Evolutionary conservation across 164 flowering plant species (phyloP), one percentile per base, ranked within the genome.

Genomic region (Vitis amurensis): DNA sequence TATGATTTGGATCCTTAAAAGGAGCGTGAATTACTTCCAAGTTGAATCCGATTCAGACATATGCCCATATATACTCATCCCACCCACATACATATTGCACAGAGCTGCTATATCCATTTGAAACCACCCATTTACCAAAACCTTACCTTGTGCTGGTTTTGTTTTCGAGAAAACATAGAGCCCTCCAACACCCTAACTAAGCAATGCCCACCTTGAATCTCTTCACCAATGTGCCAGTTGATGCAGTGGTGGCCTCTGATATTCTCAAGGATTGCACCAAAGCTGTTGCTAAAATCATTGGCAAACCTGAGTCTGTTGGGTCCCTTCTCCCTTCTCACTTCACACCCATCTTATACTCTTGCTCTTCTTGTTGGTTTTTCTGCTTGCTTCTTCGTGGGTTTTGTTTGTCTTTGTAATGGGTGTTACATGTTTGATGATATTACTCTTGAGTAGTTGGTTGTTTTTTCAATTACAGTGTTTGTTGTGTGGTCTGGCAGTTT

Each of bases 251-350:
- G 9, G 84, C 91, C 63, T 92, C 98, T 14, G 98, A 94, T 79
- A 89, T 94, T 59, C 97, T 94, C 75, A 89, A 79, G 66, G 98
- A 94, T 73, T 94, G 95, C 53, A 88, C 97, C 72, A 92, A 88
- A 84, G 89, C 86, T 56, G 90, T 94, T 52, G 85, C 97, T 23
- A 94, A 91, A 68, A 91, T 91, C 84, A 88, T 92, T 51, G 97
- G 94, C 78, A 94, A 94, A 71, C 97, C 98, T 8, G 98, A 94
- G 73, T 94, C 98, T 57, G 96, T 93, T 70, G 52, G 66, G 52
- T 31, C 47, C 71, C 67, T 11, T 14, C 11, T 37, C 27, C 27
- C 60, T 17, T 59, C 63, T 50, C 49, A 10, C 3, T 48, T 14
- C 37, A 27, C 17, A 4, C 4, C 37, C 37, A 8, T 55, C 27